Evolutionary conservation across 1,284 basidiomycete genomes (phyloP).

Genomic region (Fomes fomentarius): DNA sequence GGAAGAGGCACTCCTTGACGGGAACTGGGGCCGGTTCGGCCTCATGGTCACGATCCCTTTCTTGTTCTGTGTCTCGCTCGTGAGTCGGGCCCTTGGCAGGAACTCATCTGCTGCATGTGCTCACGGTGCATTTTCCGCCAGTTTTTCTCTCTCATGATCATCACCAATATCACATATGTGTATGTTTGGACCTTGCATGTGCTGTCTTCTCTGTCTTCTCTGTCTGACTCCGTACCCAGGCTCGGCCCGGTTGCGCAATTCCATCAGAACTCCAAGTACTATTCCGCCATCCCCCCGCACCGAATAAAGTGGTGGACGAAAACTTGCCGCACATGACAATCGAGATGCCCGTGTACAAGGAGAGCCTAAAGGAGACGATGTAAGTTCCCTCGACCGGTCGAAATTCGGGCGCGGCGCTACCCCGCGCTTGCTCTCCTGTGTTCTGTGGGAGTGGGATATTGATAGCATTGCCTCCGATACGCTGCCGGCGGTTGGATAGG

Average conservation of each 20-base stretch:
- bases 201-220: slow-evolving; percentile 3
- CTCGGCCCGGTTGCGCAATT: slow-evolving; percentile 77
- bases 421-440: too few species aligned
- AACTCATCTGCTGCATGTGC: neutral
- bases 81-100: slow-evolving; percentile 31
- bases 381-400: slow-evolving; percentile 48
- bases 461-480: neutral
- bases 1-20: slow-evolving; percentile 71
- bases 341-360: slow-evolving; percentile 84
- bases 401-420: too few species aligned
- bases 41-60: slow-evolving; percentile 68
- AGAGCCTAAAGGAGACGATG: slow-evolving; percentile 71
- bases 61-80: slow-evolving; percentile 74
- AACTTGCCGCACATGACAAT: slow-evolving; percentile 75
- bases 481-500: neutral
- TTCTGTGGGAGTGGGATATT: neutral
- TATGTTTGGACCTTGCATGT: slow-evolving; percentile 34
- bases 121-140: slow-evolving; percentile 27
- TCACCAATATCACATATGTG: slow-evolving; percentile 63
- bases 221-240: slow-evolving; percentile 36
- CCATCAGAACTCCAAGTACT: slow-evolving; percentile 74
- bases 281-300: slow-evolving; percentile 62
- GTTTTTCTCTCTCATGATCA: slow-evolving; percentile 68
- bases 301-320: slow-evolving; percentile 65
- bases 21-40: slow-evolving; percentile 62